Percentiles rank a stretch among this genome's conserved stretches.
Evolutionary conservation across 2,329 filamentous ascomycete species (phyloP).

Genomic region (Microsporum ferrugineum): DNA sequence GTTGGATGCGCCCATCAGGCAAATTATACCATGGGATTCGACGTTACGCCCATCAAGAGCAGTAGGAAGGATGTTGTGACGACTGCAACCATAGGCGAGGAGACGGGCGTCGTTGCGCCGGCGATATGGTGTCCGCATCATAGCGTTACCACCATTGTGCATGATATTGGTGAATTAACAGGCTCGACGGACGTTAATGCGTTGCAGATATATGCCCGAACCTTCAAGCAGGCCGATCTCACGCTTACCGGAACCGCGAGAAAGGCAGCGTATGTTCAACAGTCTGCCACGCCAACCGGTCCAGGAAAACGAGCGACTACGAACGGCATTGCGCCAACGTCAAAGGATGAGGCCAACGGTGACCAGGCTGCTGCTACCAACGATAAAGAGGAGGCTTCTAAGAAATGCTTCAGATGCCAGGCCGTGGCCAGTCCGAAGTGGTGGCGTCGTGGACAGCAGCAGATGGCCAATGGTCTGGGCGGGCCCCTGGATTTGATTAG

Average conservation of each 20-base stretch:
- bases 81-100: constrained; percentile 68
- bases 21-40: constrained; percentile 76
- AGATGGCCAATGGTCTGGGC: constrained; percentile 5
- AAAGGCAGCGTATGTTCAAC: constrained; percentile 62
- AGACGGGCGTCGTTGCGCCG: constrained; percentile 73
- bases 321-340: neutral
- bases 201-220: constrained; percentile 74
- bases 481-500: neutral
- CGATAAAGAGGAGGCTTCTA: constrained; percentile 21
- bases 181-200: constrained; percentile 55
- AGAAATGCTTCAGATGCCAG: constrained; percentile 32
- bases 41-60: constrained; percentile 79
- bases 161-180: constrained; percentile 66
- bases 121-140: constrained; percentile 89
- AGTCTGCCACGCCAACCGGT: constrained; percentile 37
- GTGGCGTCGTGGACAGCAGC: constrained; percentile 40
- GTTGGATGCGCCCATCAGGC: constrained; percentile 81
- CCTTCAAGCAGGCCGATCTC: constrained; percentile 89
- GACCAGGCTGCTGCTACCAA: constrained; percentile 18
- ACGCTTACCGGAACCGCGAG: constrained; percentile 82
- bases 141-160: constrained; percentile 58
- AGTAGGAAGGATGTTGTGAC: constrained; percentile 71
- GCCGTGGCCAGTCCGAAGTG: constrained; percentile 41
- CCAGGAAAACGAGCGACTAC: constrained; percentile 37
- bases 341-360: constrained; percentile 4